Evolutionary conservation across 1,139 yeast genomes (phyloP).

Genomic region (Pichia sp.): DNA sequence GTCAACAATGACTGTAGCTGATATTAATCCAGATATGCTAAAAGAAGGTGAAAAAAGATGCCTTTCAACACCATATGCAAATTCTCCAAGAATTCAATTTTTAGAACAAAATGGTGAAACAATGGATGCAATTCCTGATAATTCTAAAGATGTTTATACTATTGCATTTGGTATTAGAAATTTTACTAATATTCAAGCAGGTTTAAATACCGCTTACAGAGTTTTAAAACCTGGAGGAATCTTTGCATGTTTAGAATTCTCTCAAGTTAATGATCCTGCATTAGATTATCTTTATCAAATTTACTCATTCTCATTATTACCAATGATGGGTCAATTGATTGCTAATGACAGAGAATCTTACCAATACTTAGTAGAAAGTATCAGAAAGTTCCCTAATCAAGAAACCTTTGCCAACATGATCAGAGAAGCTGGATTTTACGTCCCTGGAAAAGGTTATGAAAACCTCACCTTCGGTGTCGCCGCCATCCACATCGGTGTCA

Average conservation of each 20-base stretch:
- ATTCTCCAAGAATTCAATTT: conserved; percentile 61
- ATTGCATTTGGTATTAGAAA: conserved; percentile 97
- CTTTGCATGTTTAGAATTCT: conserved; percentile 91
- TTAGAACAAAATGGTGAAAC: conserved; percentile 90
- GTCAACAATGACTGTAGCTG: conserved; percentile 85
- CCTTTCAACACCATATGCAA: conserved; percentile 40
- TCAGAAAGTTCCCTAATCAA: conserved; percentile 85
- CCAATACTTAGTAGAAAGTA: conserved; percentile 92
- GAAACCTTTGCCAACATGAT: conserved; percentile 89
- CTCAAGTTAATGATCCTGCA: conserved; percentile 78
- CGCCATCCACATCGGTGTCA: conserved; percentile 92
- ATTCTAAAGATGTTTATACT: conserved; percentile 91
- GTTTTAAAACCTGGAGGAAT: conserved; percentile 98
- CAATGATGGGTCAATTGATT: conserved; percentile 90
- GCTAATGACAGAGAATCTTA: conserved; percentile 95
- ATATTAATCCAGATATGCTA: conserved; percentile 94
- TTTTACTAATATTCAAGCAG: conserved; percentile 91
- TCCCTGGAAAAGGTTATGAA: conserved; percentile 88
- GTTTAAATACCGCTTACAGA: conserved; percentile 87
- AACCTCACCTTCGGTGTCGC: conserved; percentile 95
- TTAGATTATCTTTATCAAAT: conserved; percentile 75
- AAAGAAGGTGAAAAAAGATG: conserved; percentile 82
- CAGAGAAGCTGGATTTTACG: conserved; percentile 88
- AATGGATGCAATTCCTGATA: conserved; percentile 74
- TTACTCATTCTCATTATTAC: conserved; percentile 82